Base-by-base conservation (phyloP, 768 basidiomycete species). In the Collybia nuda region DNA sequence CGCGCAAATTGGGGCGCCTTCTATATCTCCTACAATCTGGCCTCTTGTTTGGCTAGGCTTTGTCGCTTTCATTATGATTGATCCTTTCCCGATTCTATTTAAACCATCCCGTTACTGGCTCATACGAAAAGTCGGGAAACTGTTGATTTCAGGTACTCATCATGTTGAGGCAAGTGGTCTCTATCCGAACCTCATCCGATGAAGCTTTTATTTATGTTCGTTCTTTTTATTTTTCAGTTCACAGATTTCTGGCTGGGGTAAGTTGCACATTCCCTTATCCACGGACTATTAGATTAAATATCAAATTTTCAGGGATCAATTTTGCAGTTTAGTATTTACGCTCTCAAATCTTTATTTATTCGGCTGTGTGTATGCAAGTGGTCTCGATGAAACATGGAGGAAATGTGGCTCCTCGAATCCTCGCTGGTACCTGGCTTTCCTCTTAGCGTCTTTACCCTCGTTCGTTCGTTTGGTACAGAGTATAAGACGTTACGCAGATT, bases 201-300 rank as follows among this genome's bases (percentile, higher is more conserved):
- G 8, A 37, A 12, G 36, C 21, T 53, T 53, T 53, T 56, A 44
- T 24, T 15, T 29, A 22, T 32, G 3, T 4, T 26, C 24, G 6
- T 14, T 32, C 12, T 32, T 32, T 32, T 14, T 2, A 3, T 14
- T 43, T 39, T 41, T 1, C 50, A 89, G 85, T 93, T 93, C 63
- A 69, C 85, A 14, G 91, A 92, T 73, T 90, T 93, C 81, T 93
- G 91, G 91, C 75, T 93, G 64, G 91, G 89, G 88, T 89, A 65
- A 48, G 79, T 62, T 3, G 32, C 35, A 7, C n/a, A 18, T 17
- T 32, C 41, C 24, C 37, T 18, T 29, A 11, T 22, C 12, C 47
- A 23, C 47, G 17, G 11, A 0, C 15, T 37, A 21, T n/a, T 28
- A 50, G 4, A 35, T 17, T 47, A 1, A 52, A 38, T 6, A 36